phyloP scores from a whole-genome alignment of 495 filamentous ascomycete genomes.

The Penicillium desertorum region DNA sequence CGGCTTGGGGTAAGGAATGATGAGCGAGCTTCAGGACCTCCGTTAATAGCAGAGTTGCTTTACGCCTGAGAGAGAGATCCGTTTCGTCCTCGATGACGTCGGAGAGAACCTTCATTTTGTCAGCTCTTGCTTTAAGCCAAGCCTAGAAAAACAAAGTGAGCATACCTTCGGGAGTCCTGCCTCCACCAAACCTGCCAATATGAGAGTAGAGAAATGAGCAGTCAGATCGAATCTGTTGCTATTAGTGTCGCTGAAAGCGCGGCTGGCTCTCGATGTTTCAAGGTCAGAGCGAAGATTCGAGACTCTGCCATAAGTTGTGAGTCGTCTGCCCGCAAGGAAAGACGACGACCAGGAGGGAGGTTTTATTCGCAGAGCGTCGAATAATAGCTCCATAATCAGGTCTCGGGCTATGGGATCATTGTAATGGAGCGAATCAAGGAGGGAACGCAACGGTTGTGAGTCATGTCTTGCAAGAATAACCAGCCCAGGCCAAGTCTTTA shows the following conservation, averaged over 20 bases:
- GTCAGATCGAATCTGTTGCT: slow-evolving; percentile 76
- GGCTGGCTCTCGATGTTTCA: slow-evolving; percentile 44
- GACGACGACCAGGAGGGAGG: slow-evolving; percentile 95
- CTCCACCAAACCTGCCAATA: slow-evolving; percentile 81
- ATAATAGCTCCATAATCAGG: slow-evolving; percentile 79
- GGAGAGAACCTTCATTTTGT: slow-evolving; percentile 53
- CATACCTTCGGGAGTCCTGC: slow-evolving; percentile 73
- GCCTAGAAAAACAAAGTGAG: neutral
- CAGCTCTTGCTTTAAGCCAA: slow-evolving; percentile 4
- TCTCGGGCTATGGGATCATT: slow-evolving; percentile 64
- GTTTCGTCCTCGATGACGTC: slow-evolving; percentile 67
- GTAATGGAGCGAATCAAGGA: slow-evolving; percentile 76
- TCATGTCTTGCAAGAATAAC: slow-evolving; percentile 82
- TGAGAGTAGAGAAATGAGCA: slow-evolving; percentile 88
- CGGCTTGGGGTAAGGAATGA: slow-evolving; percentile 72
- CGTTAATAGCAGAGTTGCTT: slow-evolving; percentile 85
- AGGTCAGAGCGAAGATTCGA: slow-evolving; percentile 74
- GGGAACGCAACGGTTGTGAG: slow-evolving; percentile 76
- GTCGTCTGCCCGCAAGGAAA: slow-evolving; percentile 85
- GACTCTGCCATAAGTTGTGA: slow-evolving; percentile 93
- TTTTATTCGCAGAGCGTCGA: slow-evolving; percentile 89
- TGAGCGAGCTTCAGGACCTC: slow-evolving; percentile 88
- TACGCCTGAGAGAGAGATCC: slow-evolving; percentile 75
- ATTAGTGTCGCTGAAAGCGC: slow-evolving; percentile 57
- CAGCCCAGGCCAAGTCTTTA: slow-evolving; percentile 90